Conservation (phyloP, 2,329 filamentous ascomycete species). For the Exophiala calicioides region DNA sequence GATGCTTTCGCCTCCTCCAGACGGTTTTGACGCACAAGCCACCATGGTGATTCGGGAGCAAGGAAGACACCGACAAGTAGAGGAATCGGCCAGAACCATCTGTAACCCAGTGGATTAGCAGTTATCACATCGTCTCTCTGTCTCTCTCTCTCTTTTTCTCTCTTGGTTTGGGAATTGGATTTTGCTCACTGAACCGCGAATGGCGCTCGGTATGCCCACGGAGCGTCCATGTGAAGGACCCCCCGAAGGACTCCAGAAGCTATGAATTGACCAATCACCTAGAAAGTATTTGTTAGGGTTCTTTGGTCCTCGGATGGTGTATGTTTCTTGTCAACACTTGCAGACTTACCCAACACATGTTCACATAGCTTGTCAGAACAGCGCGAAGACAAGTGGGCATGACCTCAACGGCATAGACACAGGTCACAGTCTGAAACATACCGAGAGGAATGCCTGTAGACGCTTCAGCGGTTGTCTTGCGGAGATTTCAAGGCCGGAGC, state of each 20-base stretch:
- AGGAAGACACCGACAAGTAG: too few relatives aligned
- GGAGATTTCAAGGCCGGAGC: not conserved
- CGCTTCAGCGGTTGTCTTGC: constrained; percentile 1
- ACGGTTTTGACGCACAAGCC: constrained; percentile 50
- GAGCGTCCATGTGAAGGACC: constrained; percentile 7
- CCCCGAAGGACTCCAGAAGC: constrained; percentile 33
- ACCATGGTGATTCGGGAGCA: constrained; percentile 53
- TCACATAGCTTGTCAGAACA: constrained; percentile 38
- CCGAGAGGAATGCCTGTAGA: constrained; percentile 37
- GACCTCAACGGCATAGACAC: constrained; percentile 41
- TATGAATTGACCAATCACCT: constrained; percentile 61
- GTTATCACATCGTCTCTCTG: too few relatives aligned
- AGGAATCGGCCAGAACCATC: too few relatives aligned
- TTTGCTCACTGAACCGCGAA: constrained; percentile 7
- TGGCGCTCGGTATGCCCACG: constrained; percentile 25
- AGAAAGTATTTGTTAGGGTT: constrained; percentile 40
- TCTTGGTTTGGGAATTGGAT: too few relatives aligned
- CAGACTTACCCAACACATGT: constrained; percentile 36
- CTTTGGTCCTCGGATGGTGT: constrained; percentile 20
- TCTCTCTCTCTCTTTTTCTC: too few relatives aligned
- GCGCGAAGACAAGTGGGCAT: constrained; percentile 35
- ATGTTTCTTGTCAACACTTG: too few relatives aligned
- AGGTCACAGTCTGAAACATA: constrained; percentile 36
- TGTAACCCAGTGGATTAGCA: too few relatives aligned
- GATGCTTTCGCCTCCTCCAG: constrained; percentile 48